A percentile compares a stretch with the other conserved stretches of the same genome.
phyloP scores from a whole-genome alignment of 495 filamentous ascomycete species.

The Physcia stellaris region DNA sequence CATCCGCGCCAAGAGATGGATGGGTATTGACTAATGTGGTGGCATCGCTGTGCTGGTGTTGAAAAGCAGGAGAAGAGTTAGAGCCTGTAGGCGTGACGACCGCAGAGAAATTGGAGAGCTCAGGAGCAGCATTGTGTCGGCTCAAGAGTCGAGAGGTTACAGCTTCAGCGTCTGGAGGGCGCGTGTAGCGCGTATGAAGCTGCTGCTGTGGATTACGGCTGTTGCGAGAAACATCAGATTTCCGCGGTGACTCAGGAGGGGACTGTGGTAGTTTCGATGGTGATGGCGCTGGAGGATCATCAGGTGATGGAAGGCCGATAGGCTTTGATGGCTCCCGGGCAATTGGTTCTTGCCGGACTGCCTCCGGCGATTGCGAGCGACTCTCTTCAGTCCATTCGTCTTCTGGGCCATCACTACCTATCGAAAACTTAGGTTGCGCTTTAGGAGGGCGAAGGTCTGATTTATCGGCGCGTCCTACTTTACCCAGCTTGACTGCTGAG shows the following conservation, averaged over 20 bases:
- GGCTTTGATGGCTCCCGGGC: slow-evolving; percentile 6
- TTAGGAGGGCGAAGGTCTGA: slow-evolving; percentile 7
- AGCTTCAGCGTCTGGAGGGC: slow-evolving; percentile 12
- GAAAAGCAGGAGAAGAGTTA: slow-evolving; percentile 10
- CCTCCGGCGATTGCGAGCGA: slow-evolving; percentile 13
- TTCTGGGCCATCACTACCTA: slow-evolving; percentile 15
- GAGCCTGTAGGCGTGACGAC: slow-evolving; percentile 11
- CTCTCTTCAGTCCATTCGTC: slow-evolving; percentile 16
- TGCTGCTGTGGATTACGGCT: background rate
- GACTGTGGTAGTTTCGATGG: slow-evolving; percentile 9
- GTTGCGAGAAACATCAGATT: background rate
- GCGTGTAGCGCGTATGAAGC: background rate
- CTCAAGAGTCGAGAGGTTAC: slow-evolving; percentile 15
- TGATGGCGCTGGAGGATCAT: slow-evolving; percentile 11
- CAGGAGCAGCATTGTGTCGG: slow-evolving; percentile 8
- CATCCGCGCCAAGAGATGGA: slow-evolving; percentile 13
- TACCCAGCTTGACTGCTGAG: slow-evolving; percentile 9
- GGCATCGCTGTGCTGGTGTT: slow-evolving; percentile 9
- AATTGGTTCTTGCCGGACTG: slow-evolving; percentile 8
- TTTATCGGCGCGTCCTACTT: slow-evolving; percentile 10
- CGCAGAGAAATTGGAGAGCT: slow-evolving; percentile 11
- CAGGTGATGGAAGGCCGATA: slow-evolving; percentile 12
- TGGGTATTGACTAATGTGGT: slow-evolving; percentile 7
- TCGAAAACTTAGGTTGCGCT: slow-evolving; percentile 9
- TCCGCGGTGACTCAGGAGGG: slow-evolving; percentile 14